Conservation (phyloP, 176 grass and related monocot species). For the Oryza punctata region DNA sequence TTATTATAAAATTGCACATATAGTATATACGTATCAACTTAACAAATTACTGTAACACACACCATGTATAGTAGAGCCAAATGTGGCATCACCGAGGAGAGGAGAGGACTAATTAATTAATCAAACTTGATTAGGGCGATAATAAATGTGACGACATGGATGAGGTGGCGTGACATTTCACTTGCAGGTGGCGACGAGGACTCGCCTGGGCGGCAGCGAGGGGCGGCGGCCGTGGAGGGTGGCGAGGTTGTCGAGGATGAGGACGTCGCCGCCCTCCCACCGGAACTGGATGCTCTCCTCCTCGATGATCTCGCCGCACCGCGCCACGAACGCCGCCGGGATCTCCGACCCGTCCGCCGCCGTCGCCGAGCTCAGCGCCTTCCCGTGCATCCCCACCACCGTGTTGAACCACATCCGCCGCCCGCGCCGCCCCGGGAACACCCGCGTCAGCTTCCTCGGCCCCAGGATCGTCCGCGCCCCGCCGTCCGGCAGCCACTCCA, state of each 20-base stretch:
- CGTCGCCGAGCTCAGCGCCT: slow-evolving; percentile 57
- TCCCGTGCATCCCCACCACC: slow-evolving; percentile 68
- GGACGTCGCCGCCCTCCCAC: slow-evolving; percentile 68
- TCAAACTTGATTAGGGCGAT: background rate
- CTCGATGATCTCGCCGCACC: slow-evolving; percentile 78
- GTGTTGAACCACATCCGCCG: slow-evolving; percentile 77
- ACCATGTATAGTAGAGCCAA: background rate
- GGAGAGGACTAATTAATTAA: background rate
- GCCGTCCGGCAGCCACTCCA: slow-evolving; percentile 59
- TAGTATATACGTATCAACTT: background rate
- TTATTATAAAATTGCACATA: background rate
- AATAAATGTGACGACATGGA: no score
- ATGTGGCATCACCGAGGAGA: background rate
- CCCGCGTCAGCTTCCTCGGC: slow-evolving; percentile 47
- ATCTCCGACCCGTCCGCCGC: slow-evolving; percentile 58
- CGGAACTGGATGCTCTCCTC: slow-evolving; percentile 83
- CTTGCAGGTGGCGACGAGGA: slow-evolving; percentile 81
- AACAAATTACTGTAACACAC: no score
- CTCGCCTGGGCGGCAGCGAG: slow-evolving; percentile 54
- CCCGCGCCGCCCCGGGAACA: slow-evolving; percentile 43
- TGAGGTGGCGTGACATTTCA: no score
- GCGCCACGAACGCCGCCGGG: slow-evolving; percentile 43
- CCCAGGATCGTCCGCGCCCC: slow-evolving; percentile 44
- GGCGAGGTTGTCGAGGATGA: slow-evolving; percentile 68
- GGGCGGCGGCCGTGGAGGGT: slow-evolving; percentile 60